Evolutionary conservation across 148 eudicot genomes (phyloP), one percentile per base, ranked within the genome.

Genomic region (Beta vulgaris): DNA sequence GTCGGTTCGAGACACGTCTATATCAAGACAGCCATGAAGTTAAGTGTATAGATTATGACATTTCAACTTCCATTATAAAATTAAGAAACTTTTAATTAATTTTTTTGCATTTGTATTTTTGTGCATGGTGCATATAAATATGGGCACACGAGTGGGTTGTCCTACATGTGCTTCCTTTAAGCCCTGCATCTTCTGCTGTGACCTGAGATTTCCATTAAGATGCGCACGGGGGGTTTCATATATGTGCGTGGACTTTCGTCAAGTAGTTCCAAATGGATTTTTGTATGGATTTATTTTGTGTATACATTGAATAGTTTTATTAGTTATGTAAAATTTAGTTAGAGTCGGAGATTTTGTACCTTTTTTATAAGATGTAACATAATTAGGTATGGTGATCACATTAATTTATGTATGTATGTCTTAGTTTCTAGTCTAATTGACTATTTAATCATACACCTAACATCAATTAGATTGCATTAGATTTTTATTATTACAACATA

Each of bases 111-210:
- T 15, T 19, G 23, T 6, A 43, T 3, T 18, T 51, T 53, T n/a
- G n/a, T n/a, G n/a, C n/a, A 59, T 49, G 18, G 35, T 53, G 9
- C 49, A 60, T 13, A 44, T 26, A 53, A 43, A 29, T 36, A 76
- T 76, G 65, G 73, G 73, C 40, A 36, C 80, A 77, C 80, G 80
- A 77, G 61, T 77, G 80, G 80, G 48, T 29, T 77, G 80, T 77
- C 69, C 79, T 69, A 46, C 61, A 12, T 25, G 5, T 77, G 80
- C 55, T 71, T 60, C 69, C 70, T 48, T 61, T 14, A 49, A 36
- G 74, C 40, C 66, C 55, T 25, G 34, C 78, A 67, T 29, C 68
- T 37, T 58, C 14, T 12, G 29, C 12, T 62, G n/a, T 53, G 4
- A 28, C 40, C 36, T 77, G 34, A 60, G 60, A 61, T 71, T 34